A percentile compares a stretch with the other conserved stretches of the same genome.
phyloP scores from a whole-genome alignment of 495 filamentous ascomycete species.

The Neurospora terricola region DNA sequence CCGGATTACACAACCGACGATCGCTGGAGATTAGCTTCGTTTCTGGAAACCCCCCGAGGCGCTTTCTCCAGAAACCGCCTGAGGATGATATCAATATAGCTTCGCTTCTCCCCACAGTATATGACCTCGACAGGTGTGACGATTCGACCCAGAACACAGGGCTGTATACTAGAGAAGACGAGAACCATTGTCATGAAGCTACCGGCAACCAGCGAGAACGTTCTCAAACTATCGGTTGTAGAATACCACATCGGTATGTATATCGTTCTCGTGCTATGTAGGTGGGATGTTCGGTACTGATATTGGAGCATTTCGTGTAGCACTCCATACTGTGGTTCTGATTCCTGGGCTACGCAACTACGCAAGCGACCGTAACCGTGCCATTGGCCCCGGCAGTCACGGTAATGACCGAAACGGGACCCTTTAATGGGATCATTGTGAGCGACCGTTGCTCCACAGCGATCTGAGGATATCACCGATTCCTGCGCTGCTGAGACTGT shows the following conservation, averaged over 20 bases:
- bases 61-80: conserved; percentile 20
- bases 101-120: neutral
- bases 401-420: conserved; percentile 9
- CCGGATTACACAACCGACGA: conserved; percentile 5
- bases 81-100: conserved; percentile 4
- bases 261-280: conserved; percentile 3
- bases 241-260: conserved; percentile 2
- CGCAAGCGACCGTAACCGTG: conserved; percentile 15
- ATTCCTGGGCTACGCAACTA: neutral
- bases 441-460: conserved; percentile 7
- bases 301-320: conserved; percentile 2
- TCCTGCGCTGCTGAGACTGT: conserved; percentile 3
- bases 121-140: neutral
- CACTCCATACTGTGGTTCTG: neutral
- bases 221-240: neutral
- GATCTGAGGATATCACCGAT: conserved; percentile 1
- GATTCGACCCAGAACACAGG: neutral
- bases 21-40: conserved; percentile 27
- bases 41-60: conserved; percentile 20
- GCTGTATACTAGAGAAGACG: neutral
- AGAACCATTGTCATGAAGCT: neutral
- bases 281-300: neutral
- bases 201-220: neutral
- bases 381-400: conserved; percentile 6
- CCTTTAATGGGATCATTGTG: neutral